Percentiles rank a stretch among this genome's conserved stretches.
These are phyloP conservation scores for Orychophragmus violaceus DNA, from an alignment of 345 rosid species.

Conservation along the genomic window DNA sequence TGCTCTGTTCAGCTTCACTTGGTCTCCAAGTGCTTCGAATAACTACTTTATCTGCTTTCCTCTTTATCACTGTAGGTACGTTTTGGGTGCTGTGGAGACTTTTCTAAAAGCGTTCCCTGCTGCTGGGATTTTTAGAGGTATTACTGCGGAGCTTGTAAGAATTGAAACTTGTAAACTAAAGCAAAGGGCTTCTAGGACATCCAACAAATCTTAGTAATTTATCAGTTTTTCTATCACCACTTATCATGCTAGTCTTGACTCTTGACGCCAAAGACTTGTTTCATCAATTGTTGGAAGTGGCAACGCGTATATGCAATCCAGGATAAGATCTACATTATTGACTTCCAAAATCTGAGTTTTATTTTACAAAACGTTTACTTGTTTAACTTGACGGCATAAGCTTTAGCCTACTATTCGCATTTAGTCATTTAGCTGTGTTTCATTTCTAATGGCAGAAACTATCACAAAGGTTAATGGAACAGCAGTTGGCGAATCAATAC, in stretches of 20 bases:
- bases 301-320: neutral
- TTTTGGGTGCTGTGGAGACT: conserved; percentile 99
- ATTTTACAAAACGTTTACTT: neutral
- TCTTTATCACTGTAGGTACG: conserved; percentile 51
- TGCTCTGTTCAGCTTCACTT: conserved; percentile 18
- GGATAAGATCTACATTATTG: conserved; percentile 5
- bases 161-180: conserved; percentile 7
- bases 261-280: conserved; percentile 10
- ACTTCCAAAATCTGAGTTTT: neutral
- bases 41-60: neutral
- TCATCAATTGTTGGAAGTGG: conserved; percentile 22
- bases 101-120: conserved; percentile 93
- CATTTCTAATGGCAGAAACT: conserved; percentile 49
- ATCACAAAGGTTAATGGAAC: conserved; percentile 75
- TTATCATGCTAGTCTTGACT: neutral
- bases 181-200: neutral
- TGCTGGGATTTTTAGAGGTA: conserved; percentile 95
- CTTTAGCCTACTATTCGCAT: neutral
- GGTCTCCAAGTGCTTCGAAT: conserved; percentile 13
- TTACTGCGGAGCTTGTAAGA: conserved; percentile 18
- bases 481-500: conserved; percentile 23
- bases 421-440: conserved; percentile 3
- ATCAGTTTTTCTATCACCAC: neutral
- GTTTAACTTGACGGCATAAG: neutral
- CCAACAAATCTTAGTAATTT: conserved; percentile 1